Evolutionary conservation across 371 early-diverging fungal species (phyloP).

Genomic region (Dichotomocladium elegans): DNA sequence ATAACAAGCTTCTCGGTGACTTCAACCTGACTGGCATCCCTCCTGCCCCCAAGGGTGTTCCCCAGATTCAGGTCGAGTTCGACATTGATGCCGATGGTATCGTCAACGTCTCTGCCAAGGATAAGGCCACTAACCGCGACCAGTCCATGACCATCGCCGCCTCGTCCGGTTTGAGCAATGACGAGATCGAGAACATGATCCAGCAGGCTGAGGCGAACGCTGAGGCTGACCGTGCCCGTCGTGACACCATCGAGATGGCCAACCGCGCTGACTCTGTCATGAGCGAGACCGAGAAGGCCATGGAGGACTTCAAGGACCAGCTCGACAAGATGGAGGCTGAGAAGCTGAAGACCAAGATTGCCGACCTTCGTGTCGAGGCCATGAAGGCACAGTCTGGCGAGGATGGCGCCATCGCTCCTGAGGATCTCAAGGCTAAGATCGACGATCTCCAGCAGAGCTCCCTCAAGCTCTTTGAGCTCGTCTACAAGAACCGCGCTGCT

Average conservation of each 20-base stretch:
- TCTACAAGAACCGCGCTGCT: constrained; percentile 81
- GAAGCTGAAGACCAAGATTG: constrained; percentile 81
- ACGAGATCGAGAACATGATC: constrained; percentile 97
- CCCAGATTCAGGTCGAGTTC: constrained; percentile 95
- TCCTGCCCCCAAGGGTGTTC: constrained; percentile 91
- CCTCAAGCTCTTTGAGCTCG: constrained; percentile 94
- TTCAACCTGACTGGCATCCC: constrained; percentile 90
- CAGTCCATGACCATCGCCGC: constrained; percentile 96
- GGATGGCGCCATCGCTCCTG: constrained; percentile 55
- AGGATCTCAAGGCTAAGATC: constrained; percentile 75
- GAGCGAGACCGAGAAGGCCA: constrained; percentile 89
- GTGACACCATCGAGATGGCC: constrained; percentile 90
- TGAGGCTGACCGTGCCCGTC: constrained; percentile 89
- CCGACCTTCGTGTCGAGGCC: constrained; percentile 67
- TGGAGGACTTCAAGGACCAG: constrained; percentile 92
- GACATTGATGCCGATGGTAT: constrained; percentile 99
- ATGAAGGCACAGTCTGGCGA: constrained; percentile 65
- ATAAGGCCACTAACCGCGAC: constrained; percentile 94
- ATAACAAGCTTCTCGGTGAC: constrained; percentile 98
- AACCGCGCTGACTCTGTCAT: constrained; percentile 93
- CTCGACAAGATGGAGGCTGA: constrained; percentile 77
- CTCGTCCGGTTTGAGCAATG: constrained; percentile 92
- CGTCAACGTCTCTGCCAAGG: constrained; percentile 97
- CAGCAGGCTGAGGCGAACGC: constrained; percentile 88
- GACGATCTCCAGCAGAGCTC: constrained; percentile 83